Evolutionary conservation across 345 rosid genomes (phyloP), one percentile per base, ranked within the genome.

Genomic region (Trapa incisa): DNA sequence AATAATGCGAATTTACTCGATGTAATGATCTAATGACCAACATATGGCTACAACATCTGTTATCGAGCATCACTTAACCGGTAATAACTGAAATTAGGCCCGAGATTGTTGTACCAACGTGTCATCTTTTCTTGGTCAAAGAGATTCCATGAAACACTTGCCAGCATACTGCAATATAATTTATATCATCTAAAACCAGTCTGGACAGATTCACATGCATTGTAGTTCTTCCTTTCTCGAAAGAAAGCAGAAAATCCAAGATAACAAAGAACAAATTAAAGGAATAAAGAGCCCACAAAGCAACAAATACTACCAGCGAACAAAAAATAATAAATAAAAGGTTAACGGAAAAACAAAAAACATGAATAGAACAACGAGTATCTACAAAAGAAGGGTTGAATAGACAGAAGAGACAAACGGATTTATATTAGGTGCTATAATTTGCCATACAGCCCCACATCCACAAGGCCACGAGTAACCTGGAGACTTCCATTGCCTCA

Each of bases 361-460:
- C 35, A 64, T 39, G 48, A 64, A 64, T n/a, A n/a, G 22, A 64
- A 14, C 50, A 64, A 64, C 29, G 36, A 32, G 35, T 67, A 45
- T 22, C 29, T 22, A 22, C 29, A 22, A 22, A 22, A 47, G 32
- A 50, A 61, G 2, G 43, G 43, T 33, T 14, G 38, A 3, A 56
- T 42, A 39, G 14, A 0, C 17, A 50, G 37, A 68, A 70, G 74
- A 76, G 81, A 76, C 81, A 66, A 84, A 11, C 68, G 43, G 33
- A 72, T 77, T 22, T 22, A 22, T 22, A 22, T 22, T 22, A 22
- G 29, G 29, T 22, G 29, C 29, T 22, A 22, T 22, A 22, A 22
- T 22, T 22, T 22, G 29, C 29, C 29, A 22, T 22, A 22, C 0
- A 22, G 29, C 29, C 29, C 29, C 29, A 22, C 29, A 22, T 22